phyloP scores from a whole-genome alignment of 768 basidiomycete species.

The Lactifluus pinguis region DNA sequence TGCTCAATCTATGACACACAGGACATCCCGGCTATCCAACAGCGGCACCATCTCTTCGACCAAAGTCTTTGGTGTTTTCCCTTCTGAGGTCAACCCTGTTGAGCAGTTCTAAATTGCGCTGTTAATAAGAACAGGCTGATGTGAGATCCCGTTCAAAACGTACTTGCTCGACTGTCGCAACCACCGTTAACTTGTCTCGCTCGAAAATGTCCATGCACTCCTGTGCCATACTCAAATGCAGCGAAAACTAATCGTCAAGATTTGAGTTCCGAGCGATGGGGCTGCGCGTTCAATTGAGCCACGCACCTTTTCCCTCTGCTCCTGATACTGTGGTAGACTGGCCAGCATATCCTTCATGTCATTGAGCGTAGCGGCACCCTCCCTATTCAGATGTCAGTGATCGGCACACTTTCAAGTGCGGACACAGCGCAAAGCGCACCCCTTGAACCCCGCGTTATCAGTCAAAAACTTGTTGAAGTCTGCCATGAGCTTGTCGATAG shows the following conservation, averaged over 20 bases:
- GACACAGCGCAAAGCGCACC: constrained; percentile 37
- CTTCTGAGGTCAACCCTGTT: constrained; percentile 84
- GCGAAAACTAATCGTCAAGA: constrained; percentile 59
- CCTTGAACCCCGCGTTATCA: constrained; percentile 92
- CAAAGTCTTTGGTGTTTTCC: constrained; percentile 87
- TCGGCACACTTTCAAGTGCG: not conserved
- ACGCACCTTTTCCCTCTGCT: constrained; percentile 83
- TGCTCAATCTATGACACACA: constrained; percentile 35
- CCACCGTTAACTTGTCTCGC: constrained; percentile 68
- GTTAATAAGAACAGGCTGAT: not conserved
- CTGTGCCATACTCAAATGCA: constrained; percentile 96
- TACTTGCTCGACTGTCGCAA: constrained; percentile 89
- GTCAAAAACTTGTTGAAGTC: constrained; percentile 93
- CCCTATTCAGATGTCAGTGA: constrained; percentile 31
- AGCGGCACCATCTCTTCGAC: constrained; percentile 99
- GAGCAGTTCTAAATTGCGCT: constrained; percentile 66
- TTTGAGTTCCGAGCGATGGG: not conserved
- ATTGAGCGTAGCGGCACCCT: constrained; percentile 80
- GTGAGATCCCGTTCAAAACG: not conserved
- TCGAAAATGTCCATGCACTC: constrained; percentile 95
- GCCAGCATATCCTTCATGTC: constrained; percentile 99
- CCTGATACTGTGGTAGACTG: constrained; percentile 86
- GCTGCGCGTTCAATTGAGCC: not conserved
- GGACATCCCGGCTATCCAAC: constrained; percentile 76
- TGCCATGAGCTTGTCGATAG: constrained; percentile 92